Percentiles rank a stretch among this genome's conserved stretches.
phyloP scores from a whole-genome alignment of 495 filamentous ascomycete species.

The Neurospora sublineolata region DNA sequence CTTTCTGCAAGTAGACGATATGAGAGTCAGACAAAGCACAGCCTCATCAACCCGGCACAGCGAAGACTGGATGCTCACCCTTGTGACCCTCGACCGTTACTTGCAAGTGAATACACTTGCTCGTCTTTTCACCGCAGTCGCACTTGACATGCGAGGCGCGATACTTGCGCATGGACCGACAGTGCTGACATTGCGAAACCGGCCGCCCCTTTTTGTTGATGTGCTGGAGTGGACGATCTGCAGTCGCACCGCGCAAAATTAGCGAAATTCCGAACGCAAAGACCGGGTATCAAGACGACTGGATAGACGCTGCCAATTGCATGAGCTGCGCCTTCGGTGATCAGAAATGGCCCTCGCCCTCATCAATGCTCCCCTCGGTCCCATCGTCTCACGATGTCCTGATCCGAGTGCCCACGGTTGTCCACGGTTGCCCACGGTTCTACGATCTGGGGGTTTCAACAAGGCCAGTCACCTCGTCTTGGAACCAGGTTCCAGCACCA shows the following conservation, averaged over 20 bases:
- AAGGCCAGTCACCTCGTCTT: not conserved
- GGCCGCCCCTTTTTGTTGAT: conserved; percentile 98
- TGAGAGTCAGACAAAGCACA: conserved; percentile 34
- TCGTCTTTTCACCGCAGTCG: conserved; percentile 88
- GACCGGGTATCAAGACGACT: not conserved
- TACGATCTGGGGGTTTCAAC: not conserved
- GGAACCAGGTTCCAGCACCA: not conserved
- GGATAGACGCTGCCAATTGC: not conserved
- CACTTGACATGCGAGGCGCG: conserved; percentile 92
- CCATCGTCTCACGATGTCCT: not conserved
- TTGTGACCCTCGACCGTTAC: conserved; percentile 42
- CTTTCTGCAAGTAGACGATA: conserved; percentile 48
- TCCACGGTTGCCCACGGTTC: not conserved
- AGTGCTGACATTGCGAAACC: conserved; percentile 96
- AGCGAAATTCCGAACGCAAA: not conserved
- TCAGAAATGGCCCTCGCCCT: not conserved
- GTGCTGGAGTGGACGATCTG: conserved; percentile 86
- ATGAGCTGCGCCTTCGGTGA: not conserved
- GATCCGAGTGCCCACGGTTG: not conserved
- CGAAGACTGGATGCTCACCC: conserved; percentile 32
- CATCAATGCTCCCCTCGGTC: not conserved
- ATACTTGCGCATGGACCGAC: conserved; percentile 92
- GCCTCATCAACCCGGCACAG: conserved; percentile 23
- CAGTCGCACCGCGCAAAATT: conserved; percentile 8
- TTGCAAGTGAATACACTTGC: conserved; percentile 55